phyloP scores from a whole-genome alignment of 768 basidiomycete genomes.

The Multifurca ochricompacta region DNA sequence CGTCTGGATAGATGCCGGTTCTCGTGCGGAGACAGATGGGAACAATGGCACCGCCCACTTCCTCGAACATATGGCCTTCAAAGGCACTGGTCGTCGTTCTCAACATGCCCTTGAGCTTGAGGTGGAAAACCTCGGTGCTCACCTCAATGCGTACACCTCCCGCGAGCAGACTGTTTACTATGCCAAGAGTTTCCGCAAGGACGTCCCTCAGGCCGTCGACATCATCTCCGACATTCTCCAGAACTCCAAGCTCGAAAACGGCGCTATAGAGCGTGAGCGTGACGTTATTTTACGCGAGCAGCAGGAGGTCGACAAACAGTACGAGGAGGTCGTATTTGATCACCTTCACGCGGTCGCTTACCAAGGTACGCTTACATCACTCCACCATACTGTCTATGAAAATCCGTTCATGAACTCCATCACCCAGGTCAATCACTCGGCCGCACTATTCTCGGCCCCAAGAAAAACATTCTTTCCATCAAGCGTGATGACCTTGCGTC shows the following conservation, averaged over 20 bases:
- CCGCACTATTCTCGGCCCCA: constrained; percentile 95
- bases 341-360: constrained; percentile 96
- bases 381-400: not conserved
- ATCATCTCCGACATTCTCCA: constrained; percentile 98
- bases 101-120: constrained; percentile 92
- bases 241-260: constrained; percentile 84
- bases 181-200: constrained; percentile 96
- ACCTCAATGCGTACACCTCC: constrained; percentile 97
- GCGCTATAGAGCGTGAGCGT: constrained; percentile 89
- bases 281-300: constrained; percentile 96
- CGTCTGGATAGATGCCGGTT: constrained; percentile 98
- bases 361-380: constrained; percentile 56
- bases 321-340: constrained; percentile 98
- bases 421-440: constrained; percentile 86
- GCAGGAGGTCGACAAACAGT: constrained; percentile 98
- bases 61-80: constrained; percentile 98
- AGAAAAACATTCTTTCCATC: constrained; percentile 93
- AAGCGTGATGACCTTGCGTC: constrained; percentile 77
- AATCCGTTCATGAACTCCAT: constrained; percentile 10
- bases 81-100: constrained; percentile 82
- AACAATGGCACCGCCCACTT: constrained; percentile 98
- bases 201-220: constrained; percentile 84
- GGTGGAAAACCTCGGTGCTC: constrained; percentile 96
- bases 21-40: constrained; percentile 90
- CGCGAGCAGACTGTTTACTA: constrained; percentile 99